Percentiles rank a stretch among this genome's conserved stretches.
Conservation (phyloP, 768 basidiomycete species). For the Kwoniella heveanensis region DNA sequence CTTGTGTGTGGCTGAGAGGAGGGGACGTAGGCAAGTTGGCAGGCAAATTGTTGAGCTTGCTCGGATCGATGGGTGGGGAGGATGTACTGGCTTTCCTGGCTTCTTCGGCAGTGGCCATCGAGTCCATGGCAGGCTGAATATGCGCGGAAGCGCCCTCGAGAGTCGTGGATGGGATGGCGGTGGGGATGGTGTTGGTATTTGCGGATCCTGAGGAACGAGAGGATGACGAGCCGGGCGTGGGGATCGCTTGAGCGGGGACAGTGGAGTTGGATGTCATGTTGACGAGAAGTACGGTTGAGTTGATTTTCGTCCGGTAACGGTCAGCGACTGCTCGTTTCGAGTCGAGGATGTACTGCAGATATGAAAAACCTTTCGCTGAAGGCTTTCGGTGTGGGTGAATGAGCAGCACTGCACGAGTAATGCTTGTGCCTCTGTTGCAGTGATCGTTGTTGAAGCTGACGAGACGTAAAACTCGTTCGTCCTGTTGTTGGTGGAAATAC, state of each 20-base stretch:
- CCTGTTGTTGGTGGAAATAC: no score
- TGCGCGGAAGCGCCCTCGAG: not conserved
- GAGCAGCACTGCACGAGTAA: no score
- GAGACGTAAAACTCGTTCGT: no score
- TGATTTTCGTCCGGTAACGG: no score
- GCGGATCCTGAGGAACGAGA: not conserved
- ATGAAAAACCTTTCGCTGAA: no score
- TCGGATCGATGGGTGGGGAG: conserved; percentile 49
- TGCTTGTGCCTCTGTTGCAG: no score
- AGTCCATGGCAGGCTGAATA: conserved; percentile 1
- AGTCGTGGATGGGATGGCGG: conserved; percentile 5
- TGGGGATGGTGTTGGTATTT: not conserved
- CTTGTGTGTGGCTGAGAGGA: conserved; percentile 5
- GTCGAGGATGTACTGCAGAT: no score
- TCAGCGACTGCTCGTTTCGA: no score
- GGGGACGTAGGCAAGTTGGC: conserved; percentile 33
- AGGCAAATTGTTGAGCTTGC: conserved; percentile 43
- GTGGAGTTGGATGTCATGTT: conserved; percentile 12
- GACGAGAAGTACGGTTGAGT: no score
- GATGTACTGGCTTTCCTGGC: conserved; percentile 10
- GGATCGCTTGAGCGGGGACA: conserved; percentile 16
- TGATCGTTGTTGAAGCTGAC: no score
- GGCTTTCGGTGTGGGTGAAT: no score
- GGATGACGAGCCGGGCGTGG: not conserved
- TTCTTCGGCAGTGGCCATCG: conserved; percentile 12